Evolutionary conservation across 2,329 filamentous ascomycete species (phyloP).

Genomic region (Colletotrichum chlorophyti): DNA sequence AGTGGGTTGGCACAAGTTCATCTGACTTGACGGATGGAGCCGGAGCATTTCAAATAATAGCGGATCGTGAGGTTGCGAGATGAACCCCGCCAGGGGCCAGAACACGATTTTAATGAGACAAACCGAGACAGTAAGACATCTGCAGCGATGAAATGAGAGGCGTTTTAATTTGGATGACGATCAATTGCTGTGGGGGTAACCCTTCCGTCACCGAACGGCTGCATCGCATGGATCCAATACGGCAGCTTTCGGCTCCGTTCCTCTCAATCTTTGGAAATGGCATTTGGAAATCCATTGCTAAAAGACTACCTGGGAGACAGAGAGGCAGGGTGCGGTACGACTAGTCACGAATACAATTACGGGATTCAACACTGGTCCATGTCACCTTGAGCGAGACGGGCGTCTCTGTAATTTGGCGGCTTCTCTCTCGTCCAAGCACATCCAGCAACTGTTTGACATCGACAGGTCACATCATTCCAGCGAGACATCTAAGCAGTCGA

Average conservation of each 20-base stretch:
- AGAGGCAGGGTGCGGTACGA: too few relatives aligned
- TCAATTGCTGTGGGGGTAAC: constrained; percentile 15
- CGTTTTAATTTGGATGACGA: constrained; percentile 1
- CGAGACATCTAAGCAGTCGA: not conserved
- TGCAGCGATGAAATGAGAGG: constrained; percentile 8
- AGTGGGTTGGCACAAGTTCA: too few relatives aligned
- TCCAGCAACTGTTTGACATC: not conserved
- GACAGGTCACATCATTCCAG: constrained; percentile 1
- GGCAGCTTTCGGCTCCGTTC: not conserved
- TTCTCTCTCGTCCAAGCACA: constrained; percentile 2
- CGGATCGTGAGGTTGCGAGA: constrained; percentile 14
- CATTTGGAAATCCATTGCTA: too few relatives aligned
- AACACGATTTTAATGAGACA: constrained; percentile 14
- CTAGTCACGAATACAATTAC: too few relatives aligned
- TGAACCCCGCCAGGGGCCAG: constrained; percentile 19
- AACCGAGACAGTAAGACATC: constrained; percentile 21
- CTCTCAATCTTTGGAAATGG: too few relatives aligned
- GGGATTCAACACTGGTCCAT: not conserved
- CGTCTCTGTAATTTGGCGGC: not conserved
- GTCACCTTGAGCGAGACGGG: not conserved
- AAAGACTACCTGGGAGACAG: too few relatives aligned
- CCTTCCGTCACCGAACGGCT: too few relatives aligned
- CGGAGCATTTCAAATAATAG: not conserved
- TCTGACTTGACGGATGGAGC: not conserved
- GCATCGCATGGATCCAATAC: not conserved